Evolutionary conservation across 2,329 filamentous ascomycete species (phyloP), one percentile per base, ranked within the genome.

Genomic region (Aspergillus caelatus): DNA sequence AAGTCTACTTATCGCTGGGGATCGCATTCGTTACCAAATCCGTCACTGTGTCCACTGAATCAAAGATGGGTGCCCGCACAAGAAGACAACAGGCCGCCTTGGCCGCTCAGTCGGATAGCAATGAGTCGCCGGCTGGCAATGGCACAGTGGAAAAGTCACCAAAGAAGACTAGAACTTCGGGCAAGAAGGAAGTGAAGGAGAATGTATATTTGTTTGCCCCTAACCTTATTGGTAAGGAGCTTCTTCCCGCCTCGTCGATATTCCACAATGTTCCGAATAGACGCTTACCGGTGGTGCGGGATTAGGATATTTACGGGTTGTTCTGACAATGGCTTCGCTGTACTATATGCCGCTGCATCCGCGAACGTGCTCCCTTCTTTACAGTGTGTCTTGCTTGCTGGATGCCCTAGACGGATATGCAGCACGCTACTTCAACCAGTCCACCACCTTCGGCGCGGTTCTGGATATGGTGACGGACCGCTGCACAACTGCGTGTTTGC

Each of bases 271-370:
- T 14, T 41, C 28, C 8, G 23, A 48, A 16, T 28, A 23, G 53
- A 45, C 26, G 36, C 43, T 43, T n/a, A 34, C 55, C 28, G 4
- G 14, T 43, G n/a, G 43, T 28, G 26, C 7, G 46, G 45, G 43
- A 56, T 58, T 68, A 93, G 91, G 91, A 70, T 94, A 94, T 79
- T 85, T 82, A 62, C 89, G 92, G 72, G 90, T 95, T 74, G 81
- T 94, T 67, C 86, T 94, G 69, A 93, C 94, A 71, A 83, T 97
- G 73, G 92, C 91, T 55, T 97, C 95, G 32, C 89, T 99, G 69
- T 97, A 98, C 83, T 99, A 97, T 84, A 99, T 99, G 95, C 94
- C 95, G 58, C 88, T 98, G 60, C 95, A 99, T 79, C 94, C 94
- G n/a, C 91, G 94, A 73, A 97, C 94, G 43, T 98, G 94, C 82